phyloP scores from a whole-genome alignment of 306 rosid genomes.

The Vigna nakashimae region DNA sequence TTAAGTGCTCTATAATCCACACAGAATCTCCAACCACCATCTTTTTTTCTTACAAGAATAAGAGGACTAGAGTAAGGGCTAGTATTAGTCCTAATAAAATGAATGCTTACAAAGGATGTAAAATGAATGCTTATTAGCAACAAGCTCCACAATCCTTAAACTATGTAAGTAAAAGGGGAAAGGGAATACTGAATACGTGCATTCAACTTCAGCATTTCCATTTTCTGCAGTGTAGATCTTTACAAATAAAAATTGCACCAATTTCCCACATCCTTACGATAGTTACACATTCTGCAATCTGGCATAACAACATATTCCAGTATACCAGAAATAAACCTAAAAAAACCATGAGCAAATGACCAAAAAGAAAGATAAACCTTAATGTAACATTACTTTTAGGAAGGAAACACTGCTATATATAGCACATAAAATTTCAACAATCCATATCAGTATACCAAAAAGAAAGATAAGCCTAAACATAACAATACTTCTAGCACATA shows the following conservation, averaged over 20 bases:
- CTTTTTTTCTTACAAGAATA: too few relatives aligned
- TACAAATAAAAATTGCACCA: constrained; percentile 26
- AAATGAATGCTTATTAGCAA: constrained; percentile 3
- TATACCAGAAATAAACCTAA: constrained; percentile 20
- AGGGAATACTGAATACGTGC: constrained; percentile 1
- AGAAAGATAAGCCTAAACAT: too few relatives aligned
- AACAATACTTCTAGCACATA: neutral
- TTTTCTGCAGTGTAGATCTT: neutral
- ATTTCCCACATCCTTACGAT: neutral
- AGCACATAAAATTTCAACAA: constrained; percentile 7
- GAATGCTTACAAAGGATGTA: neutral
- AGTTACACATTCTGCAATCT: constrained; percentile 20
- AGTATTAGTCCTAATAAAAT: too few relatives aligned
- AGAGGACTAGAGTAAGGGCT: too few relatives aligned
- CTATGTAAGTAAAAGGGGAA: constrained; percentile 10
- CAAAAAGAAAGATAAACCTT: constrained; percentile 27
- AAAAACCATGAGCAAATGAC: constrained; percentile 9
- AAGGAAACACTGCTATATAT: neutral
- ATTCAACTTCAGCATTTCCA: constrained; percentile 25
- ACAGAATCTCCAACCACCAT: too few relatives aligned
- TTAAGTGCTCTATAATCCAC: too few relatives aligned
- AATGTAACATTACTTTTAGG: neutral
- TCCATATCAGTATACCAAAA: too few relatives aligned
- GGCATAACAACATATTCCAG: constrained; percentile 6
- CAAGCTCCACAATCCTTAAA: constrained; percentile 13